Conservation (phyloP, 768 basidiomycete species). For the Rhodocollybia butyracea region DNA sequence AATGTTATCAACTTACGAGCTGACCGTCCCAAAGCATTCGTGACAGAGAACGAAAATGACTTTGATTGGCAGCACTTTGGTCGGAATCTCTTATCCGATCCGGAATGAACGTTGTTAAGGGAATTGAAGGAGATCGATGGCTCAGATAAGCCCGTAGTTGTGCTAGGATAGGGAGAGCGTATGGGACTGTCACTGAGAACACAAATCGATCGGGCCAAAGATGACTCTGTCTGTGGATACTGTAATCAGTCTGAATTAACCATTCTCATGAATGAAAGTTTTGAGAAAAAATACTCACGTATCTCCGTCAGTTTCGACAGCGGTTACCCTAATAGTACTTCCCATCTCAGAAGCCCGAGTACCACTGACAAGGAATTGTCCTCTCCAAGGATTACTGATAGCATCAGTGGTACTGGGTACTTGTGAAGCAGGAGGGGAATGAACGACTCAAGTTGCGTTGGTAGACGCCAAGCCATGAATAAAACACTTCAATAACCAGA, state of each 20-base stretch:
- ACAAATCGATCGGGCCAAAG: slow-evolving; percentile 50
- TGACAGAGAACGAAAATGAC: slow-evolving; percentile 53
- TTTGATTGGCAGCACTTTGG: slow-evolving; percentile 46
- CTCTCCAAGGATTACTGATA: slow-evolving; percentile 51
- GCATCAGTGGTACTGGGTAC: slow-evolving; percentile 4
- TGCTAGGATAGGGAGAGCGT: slow-evolving; percentile 36
- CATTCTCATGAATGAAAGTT: neutral
- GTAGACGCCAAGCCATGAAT: slow-evolving; percentile 58
- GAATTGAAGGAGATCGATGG: slow-evolving; percentile 20
- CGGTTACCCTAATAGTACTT: slow-evolving; percentile 52
- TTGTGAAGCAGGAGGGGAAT: slow-evolving; percentile 45
- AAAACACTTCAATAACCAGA: no score
- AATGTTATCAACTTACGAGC: slow-evolving; percentile 37
- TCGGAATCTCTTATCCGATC: slow-evolving; percentile 51
- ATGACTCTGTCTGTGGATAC: slow-evolving; percentile 40
- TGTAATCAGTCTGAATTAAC: slow-evolving; percentile 9
- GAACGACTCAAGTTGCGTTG: slow-evolving; percentile 57
- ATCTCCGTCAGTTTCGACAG: slow-evolving; percentile 70
- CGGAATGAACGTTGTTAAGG: slow-evolving; percentile 63
- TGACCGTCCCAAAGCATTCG: slow-evolving; percentile 48
- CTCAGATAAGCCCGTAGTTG: slow-evolving; percentile 3
- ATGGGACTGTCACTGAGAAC: slow-evolving; percentile 39
- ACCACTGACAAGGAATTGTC: slow-evolving; percentile 48
- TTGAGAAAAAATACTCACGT: slow-evolving; percentile 42
- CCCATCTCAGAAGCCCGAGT: slow-evolving; percentile 44